Base-by-base conservation (phyloP, 2,329 filamentous ascomycete genomes). In the Trichoderma koningii region DNA sequence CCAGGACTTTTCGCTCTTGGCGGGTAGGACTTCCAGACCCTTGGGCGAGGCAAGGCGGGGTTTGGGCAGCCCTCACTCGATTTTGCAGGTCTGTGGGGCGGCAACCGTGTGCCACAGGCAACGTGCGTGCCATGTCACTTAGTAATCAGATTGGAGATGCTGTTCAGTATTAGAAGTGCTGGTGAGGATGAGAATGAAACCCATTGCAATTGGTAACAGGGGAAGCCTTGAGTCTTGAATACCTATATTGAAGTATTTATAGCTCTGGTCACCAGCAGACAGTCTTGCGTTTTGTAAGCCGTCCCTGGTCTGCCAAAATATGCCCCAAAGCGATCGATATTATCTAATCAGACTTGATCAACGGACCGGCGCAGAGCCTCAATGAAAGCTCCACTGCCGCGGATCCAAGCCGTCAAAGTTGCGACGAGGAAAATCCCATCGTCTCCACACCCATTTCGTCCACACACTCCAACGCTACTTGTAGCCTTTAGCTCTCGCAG, bases 1-100 rank as follows among this genome's bases (percentile, higher is more conserved):
- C 23, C 62, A 64, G 62, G 62, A 64, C 62, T 64, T 64, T 59
- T 56, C 17, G 38, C 30, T 55, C 44, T 63, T 55, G 61, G 61
- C 51, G 42, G 45, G 62, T 57, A 64, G 62, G 62, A 64, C 62
- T 64, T 64, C 57, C 30, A 34, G 30, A 9, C 30, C 53, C 34
- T 59, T 57, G 52, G 62, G 45, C 34, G 10, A 34, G 30, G 30
- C 30, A 57, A 47, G 62, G 62, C 44, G 62, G 62, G 62, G 45
- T 57, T 44, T 41, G 51, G 23, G 21, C 59, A 23, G 48, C 50
- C 42, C 57, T 30, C 30, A 34, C 9, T 34, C 30, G 10, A 12
- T 34, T 34, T 53, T 21, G n/a, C 34, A 52, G 38, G 34, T 47
- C 50, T 50, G 59, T 42, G 59, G 59, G 59, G 59, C 59, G 2